Conservation (phyloP, 257 asterid species). For the Solanum acaule region DNA sequence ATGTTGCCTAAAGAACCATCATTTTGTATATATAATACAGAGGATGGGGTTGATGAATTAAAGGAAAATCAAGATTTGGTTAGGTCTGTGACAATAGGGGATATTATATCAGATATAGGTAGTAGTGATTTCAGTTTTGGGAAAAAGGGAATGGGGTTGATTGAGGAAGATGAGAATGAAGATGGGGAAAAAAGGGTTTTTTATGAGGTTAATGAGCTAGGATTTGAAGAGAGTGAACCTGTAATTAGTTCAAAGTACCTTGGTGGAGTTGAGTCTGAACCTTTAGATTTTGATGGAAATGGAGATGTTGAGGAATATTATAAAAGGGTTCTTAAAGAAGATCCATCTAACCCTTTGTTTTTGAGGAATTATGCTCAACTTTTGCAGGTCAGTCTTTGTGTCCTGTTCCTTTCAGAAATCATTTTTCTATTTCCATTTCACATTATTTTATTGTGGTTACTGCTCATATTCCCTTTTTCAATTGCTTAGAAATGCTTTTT, state of each 20-base stretch:
- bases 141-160: conserved; percentile 14
- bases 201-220: conserved; percentile 19
- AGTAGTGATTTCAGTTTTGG: conserved; percentile 46
- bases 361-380: conserved; percentile 56
- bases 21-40: conserved; percentile 39
- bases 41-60: conserved; percentile 13
- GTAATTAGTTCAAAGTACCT: not conserved
- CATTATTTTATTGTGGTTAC: not conserved
- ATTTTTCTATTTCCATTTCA: not conserved
- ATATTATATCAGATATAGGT: conserved; percentile 6
- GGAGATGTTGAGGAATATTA: conserved; percentile 29
- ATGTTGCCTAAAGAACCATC: conserved; percentile 62
- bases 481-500: not conserved
- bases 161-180: conserved; percentile 3
- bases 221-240: conserved; percentile 4
- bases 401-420: not conserved
- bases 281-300: conserved; percentile 4
- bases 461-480: not conserved
- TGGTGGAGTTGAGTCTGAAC: conserved; percentile 3
- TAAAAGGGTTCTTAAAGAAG: conserved; percentile 20
- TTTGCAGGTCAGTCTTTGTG: conserved; percentile 47
- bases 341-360: conserved; percentile 46
- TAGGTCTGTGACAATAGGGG: conserved; percentile 20
- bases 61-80: not conserved
- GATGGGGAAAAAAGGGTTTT: conserved; percentile 1